A percentile compares a stretch with the other conserved stretches of the same genome.
Evolutionary conservation across 2,329 filamentous ascomycete genomes (phyloP).

Genomic region (Pseudocercospora pini-densiflorae): DNA sequence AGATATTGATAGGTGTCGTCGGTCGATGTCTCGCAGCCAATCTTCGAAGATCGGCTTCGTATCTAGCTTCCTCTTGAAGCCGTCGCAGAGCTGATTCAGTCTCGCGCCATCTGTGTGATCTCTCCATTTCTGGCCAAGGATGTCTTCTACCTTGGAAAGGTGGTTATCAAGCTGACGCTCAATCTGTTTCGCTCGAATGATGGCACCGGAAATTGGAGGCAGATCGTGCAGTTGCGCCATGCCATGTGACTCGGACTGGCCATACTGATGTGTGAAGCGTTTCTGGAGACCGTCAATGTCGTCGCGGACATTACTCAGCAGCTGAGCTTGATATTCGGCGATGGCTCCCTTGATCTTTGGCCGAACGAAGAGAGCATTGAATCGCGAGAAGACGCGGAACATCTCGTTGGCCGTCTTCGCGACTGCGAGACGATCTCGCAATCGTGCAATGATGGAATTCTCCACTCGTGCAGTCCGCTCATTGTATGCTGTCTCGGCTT

Average conservation of each 20-base stretch:
- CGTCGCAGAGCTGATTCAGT: constrained; percentile 84
- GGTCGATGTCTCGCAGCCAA: constrained; percentile 88
- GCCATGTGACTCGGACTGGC: constrained; percentile 93
- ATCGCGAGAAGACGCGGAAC: constrained; percentile 99
- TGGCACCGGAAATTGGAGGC: constrained; percentile 92
- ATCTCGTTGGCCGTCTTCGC: constrained; percentile 99
- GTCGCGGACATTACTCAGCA: constrained; percentile 97
- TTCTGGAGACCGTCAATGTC: constrained; percentile 93
- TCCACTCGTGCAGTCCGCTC: constrained; percentile 96
- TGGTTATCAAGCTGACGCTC: constrained; percentile 94
- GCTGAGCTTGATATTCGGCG: constrained; percentile 94
- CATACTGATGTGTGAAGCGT: constrained; percentile 98
- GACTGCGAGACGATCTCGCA: constrained; percentile 89
- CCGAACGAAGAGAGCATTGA: constrained; percentile 97
- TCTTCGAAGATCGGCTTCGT: constrained; percentile 93
- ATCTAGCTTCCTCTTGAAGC: constrained; percentile 96
- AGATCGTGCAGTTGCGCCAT: constrained; percentile 98
- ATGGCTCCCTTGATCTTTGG: constrained; percentile 99
- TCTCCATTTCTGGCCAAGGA: constrained; percentile 92
- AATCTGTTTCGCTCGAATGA: constrained; percentile 97
- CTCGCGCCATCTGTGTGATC: constrained; percentile 95
- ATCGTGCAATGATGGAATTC: constrained; percentile 95
- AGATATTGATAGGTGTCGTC: constrained; percentile 87
- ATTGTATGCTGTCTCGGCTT: constrained; percentile 95
- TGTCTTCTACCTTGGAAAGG: constrained; percentile 99